Base-by-base conservation (phyloP, 495 filamentous ascomycete genomes). In the Penicillium desertorum region DNA sequence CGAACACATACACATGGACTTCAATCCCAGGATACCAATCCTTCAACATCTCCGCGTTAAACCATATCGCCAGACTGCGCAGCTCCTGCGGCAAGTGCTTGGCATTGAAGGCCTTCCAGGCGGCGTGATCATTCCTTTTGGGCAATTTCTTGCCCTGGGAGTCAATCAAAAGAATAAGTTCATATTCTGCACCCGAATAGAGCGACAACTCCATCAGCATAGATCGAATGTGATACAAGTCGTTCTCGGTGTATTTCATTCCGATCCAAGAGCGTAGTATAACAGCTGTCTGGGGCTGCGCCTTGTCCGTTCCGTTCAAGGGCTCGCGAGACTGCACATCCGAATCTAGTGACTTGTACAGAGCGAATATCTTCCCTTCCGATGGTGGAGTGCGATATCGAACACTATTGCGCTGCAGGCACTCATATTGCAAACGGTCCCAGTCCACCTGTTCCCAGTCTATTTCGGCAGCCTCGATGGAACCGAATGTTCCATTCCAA, bases 81-180 rank as follows among this genome's bases (percentile, higher is more conserved):
- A 92, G 83, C 58, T 92, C 88, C 7, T 64, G 54, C 0, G 88
- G 88, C 0, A 90, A 76, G 56, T 77, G 70, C 12, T 73, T 69
- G 14, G 78, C 58, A 27, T 63, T 57, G 29, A 68, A 59, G 12
- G 51, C 39, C 59, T 90, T 86, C 2, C 74, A 69, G 22, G 73
- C 70, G 16, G 76, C 67, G 59, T 78, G 68, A 4, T 76, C 71
- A 0, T 5, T 9, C 47, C 87, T 8, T 27, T 37, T 83, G 4
- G 76, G 66, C 45, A 81, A 56, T 30, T 69, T 58, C 44, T 65
- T 49, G 55, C 88, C 81, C 53, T 83, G 87, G 57, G 87, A 79
- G 41, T 92, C 84, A 8, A 92, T 80, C 42, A 91, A 78, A 7
- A 92, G 71, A 57, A 87, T 85, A 36, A 92, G 81, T 56, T 88